Evolutionary conservation across 2,329 filamentous ascomycete species (phyloP).

Genomic region (Colletotrichum cordylinicola): DNA sequence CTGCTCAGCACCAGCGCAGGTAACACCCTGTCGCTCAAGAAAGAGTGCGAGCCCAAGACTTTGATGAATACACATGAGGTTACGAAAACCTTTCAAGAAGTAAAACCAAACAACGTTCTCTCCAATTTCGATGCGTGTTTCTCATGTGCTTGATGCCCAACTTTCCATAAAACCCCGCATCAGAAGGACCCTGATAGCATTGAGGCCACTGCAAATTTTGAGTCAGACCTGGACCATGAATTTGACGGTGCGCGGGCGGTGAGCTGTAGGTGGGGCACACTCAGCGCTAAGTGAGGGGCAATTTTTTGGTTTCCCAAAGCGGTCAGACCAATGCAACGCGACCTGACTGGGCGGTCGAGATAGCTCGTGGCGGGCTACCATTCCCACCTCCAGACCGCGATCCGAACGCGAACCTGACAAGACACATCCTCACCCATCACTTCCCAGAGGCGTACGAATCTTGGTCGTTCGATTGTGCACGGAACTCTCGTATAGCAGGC

Average conservation of each 20-base stretch:
- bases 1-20: conserved; percentile 17
- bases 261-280: conserved; percentile 18
- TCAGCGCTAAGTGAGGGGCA: conserved; percentile 20
- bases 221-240: not conserved
- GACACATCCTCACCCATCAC: not conserved
- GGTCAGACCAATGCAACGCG: conserved; percentile 17
- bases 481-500: not conserved
- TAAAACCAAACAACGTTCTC: not conserved
- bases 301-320: not conserved
- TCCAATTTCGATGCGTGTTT: not conserved
- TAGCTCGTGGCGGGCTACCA: not conserved
- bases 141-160: not conserved
- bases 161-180: not conserved
- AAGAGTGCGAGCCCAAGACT: conserved; percentile 16
- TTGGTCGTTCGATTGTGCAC: not conserved
- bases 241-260: not conserved
- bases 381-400: not conserved
- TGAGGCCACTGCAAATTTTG: not conserved
- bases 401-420: not conserved
- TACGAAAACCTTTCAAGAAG: conserved; percentile 19
- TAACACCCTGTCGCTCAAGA: not conserved
- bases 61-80: conserved; percentile 23
- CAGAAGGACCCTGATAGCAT: not conserved
- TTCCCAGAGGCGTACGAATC: not conserved
- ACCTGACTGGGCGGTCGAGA: not conserved